phyloP scores from a whole-genome alignment of 1,284 basidiomycete genomes.

The Neolentinus lepideus region DNA sequence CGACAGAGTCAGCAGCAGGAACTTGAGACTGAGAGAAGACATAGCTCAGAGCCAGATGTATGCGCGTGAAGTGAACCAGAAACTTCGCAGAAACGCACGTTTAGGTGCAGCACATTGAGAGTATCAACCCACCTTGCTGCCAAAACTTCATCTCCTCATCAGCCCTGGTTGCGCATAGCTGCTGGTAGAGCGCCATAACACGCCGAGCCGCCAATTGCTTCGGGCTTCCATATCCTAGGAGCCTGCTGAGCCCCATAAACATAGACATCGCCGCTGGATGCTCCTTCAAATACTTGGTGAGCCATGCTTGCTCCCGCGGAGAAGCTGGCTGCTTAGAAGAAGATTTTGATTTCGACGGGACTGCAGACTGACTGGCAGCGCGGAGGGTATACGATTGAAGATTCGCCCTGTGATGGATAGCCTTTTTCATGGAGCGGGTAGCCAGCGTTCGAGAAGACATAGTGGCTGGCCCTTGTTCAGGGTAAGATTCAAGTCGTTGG shows the following conservation, averaged over 20 bases:
- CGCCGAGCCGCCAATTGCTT: constrained; percentile 56
- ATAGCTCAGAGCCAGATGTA: not conserved
- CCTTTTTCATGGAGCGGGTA: not conserved
- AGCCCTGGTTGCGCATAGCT: constrained; percentile 46
- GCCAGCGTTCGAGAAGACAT: not conserved
- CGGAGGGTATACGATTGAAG: not conserved
- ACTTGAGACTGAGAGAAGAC: constrained; percentile 2
- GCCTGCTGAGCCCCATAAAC: constrained; percentile 42
- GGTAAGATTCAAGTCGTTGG: not conserved
- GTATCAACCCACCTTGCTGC: constrained; percentile 48
- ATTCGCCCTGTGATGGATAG: not conserved
- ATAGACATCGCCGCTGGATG: constrained; percentile 41
- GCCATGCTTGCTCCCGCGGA: constrained; percentile 17
- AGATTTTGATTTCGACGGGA: not conserved
- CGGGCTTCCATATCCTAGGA: constrained; percentile 55
- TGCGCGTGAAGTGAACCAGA: not conserved
- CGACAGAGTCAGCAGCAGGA: not conserved
- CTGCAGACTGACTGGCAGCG: not conserved
- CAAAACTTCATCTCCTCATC: constrained; percentile 62
- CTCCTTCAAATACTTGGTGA: constrained; percentile 47
- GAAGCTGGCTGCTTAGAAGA: not conserved
- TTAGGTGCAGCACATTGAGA: not conserved
- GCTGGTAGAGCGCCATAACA: constrained; percentile 50
- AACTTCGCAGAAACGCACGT: not conserved
- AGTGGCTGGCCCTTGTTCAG: not conserved